Evolutionary conservation across 805 yeast species (phyloP), one percentile per base, ranked within the genome.

Genomic region (Kodamaea lidongshanica): DNA sequence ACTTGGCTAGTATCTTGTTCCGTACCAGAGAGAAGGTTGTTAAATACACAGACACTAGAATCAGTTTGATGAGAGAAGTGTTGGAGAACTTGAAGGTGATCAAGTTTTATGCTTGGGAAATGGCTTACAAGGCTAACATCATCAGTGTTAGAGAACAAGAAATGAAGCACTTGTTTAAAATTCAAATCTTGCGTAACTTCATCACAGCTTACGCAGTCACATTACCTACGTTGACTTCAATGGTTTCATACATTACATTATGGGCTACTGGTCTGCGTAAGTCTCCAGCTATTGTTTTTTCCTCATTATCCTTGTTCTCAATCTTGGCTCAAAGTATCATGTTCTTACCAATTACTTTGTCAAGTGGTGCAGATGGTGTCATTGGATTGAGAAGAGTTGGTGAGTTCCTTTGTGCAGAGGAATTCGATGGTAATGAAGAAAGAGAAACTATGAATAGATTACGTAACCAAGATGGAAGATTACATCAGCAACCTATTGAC

Each of bases 101-200:
- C 43, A 65, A 65, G 45, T 65, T 56, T 32, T 65, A 64, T 39
- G 65, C 70, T 9, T 65, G 72, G 72, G 72, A 65, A 45, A 18
- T 50, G 31, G 66, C 72, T 12, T 65, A 65, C 46, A 54, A 56
- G 39, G 32, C 45, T 23, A 51, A 44, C 35, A 54, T 65, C 28
- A 48, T 59, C 17, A 40, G 49, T n/a, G 52, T 54, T n/a, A 48
- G 72, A 37, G 50, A 45, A 17, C 38, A 45, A 12, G 72, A 65
- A 46, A 63, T 64, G 69, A 50, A 49, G 31, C 46, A 52, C 34
- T 44, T 61, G 30, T 62, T 61, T 41, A 55, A 58, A n/a, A 62
- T 65, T 37, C 58, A 64, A 40, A 56, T 62, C 1, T 43, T 65
- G 41, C 46, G 70, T 38, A 61, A 61, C 38, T 51, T 61, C 40